Evolutionary conservation across 345 rosid genomes (phyloP).

Genomic region (Firmiana major): DNA sequence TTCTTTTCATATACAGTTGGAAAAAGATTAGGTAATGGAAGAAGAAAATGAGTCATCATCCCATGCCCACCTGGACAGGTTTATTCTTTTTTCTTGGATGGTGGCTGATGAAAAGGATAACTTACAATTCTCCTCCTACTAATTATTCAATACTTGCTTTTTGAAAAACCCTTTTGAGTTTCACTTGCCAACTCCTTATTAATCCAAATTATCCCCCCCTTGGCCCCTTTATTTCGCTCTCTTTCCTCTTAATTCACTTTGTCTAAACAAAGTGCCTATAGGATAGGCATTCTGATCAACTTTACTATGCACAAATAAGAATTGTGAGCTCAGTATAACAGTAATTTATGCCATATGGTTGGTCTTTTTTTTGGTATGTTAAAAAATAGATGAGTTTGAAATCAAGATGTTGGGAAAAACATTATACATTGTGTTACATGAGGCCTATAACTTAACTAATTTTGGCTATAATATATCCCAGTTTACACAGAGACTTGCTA

Average conservation of each 20-base stretch:
- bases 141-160: background rate
- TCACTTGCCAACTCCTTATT: background rate
- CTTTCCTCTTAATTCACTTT: background rate
- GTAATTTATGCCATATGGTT: background rate
- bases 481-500: too few relatives aligned
- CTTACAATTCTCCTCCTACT: background rate
- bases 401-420: too few relatives aligned
- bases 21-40: slow-evolving; percentile 6
- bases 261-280: background rate
- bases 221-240: too few relatives aligned
- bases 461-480: too few relatives aligned
- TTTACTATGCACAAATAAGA: background rate
- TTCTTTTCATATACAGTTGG: background rate
- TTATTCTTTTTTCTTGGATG: background rate
- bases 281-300: background rate
- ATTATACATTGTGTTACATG: too few relatives aligned
- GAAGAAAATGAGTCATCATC: background rate
- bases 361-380: background rate
- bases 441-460: too few relatives aligned
- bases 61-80: background rate
- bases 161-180: too few relatives aligned
- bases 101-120: background rate
- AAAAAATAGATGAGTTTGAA: too few relatives aligned
- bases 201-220: background rate
- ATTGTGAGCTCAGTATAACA: background rate